Base-by-base conservation (phyloP, 371 early-diverging fungal genomes). In the Syncephalastrum sp. region DNA sequence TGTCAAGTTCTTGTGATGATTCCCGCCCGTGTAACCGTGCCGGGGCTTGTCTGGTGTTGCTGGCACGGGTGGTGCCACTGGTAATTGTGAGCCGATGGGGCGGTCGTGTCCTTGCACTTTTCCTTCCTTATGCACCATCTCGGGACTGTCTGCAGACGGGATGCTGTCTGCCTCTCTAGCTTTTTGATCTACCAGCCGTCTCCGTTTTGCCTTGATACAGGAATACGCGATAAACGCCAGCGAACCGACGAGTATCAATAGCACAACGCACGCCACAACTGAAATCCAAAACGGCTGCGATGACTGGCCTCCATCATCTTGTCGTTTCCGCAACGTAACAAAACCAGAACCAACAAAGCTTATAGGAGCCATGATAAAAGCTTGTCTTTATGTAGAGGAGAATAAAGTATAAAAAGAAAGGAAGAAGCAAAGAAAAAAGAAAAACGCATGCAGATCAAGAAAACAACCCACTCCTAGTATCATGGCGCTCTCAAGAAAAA, bases 281-380 rank as follows among this genome's bases (percentile, higher is more conserved):
- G 54, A 54, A 17, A 60, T 49, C 60, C 58, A 58, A 45, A 58
- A 60, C n/a, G 54, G 54, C 49, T 48, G 47, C n/a, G 54, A 48
- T 5, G 24, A 50, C 29, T 54, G 55, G 3, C 55, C 50, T 60
- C 43, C 43, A 42, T 53, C 46, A 25, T 42, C 47, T 51, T 50
- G 50, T 23, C n/a, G 5, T 10, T 14, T 43, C 14, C 42, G 27
- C 29, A 45, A 19, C 44, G 27, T 12, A 23, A 23, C 57, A 48
- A 17, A 3, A 2, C 17, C 23, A 6, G 50, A 15, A 10, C 10
- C 17, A 5, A 29, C 33, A 50, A 29, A 33, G 38, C 8, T 33
- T 33, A 33, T 8, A 10, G 38, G 38, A 33, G 38, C 38, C 38
- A 33, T 33, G 38, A 33, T 33, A 10, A 33, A 33, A 2, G 49